Base-by-base conservation (phyloP, 2,329 filamentous ascomycete species). In the Chaetomium globosum region DNA sequence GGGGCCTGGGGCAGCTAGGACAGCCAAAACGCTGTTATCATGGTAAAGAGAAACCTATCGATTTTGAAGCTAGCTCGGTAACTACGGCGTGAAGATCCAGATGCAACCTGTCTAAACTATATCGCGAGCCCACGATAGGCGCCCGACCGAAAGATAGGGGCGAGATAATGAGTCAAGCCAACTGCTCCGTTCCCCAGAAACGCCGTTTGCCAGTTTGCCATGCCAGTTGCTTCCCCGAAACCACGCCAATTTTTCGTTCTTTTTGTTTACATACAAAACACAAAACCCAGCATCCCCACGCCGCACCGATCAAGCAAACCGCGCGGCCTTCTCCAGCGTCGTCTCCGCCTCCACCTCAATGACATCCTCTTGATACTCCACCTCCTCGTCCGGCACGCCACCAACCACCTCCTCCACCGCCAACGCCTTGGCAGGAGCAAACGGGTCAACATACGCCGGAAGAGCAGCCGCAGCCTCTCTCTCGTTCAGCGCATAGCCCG, bases 301-400 rank as follows among this genome's bases (percentile, higher is more conserved):
- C 28, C n/a, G 16, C 28, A 23, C n/a, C 8, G 52, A 36, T 36
- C n/a, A 55, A 55, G 16, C 52, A 55, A 57, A 30, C 36, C 33
- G 33, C 13, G 55, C 61, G 19, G 57, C 46, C 26, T 61, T 19
- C 56, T 69, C 67, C 31, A 70, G 33, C 52, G 52, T 64, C 10
- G 68, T 59, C 58, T 69, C 67, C 5, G 9, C 51, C 39, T 59
- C 67, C 4, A 66, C 33, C 43, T 66, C 66, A 6, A 70, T 21
- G 8, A 65, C 30, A 19, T 64, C 69, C 26, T 71, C 64, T 23
- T 67, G 62, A 36, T 59, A 66, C 60, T 63, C 65, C 6, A 60
- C 33, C 39, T 66, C 65, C 39, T 19, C 52, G 21, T 56, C 59
- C 36, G 59, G 64, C 10, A 7, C 13, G 13, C 19, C 26, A 12